phyloP scores from a whole-genome alignment of 225 moss, liverwort and hornwort genomes.

The Sphagnum tenellum region DNA sequence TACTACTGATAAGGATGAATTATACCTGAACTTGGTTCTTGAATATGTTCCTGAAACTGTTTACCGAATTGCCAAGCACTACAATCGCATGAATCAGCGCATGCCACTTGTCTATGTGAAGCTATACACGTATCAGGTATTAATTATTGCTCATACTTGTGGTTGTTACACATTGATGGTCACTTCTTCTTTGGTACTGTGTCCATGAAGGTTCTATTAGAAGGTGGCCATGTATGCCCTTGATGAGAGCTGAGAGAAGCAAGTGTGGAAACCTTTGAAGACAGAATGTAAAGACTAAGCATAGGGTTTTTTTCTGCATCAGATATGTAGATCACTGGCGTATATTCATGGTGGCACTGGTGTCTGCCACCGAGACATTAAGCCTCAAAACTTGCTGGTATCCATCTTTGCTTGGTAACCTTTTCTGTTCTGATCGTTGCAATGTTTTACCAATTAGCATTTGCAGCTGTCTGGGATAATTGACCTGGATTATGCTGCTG shows the following conservation, averaged over 20 bases:
- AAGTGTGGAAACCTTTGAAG: too few relatives aligned
- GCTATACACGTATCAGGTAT: slow-evolving; percentile 55
- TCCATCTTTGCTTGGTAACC: background rate
- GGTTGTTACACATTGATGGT: too few relatives aligned
- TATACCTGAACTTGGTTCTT: slow-evolving; percentile 63
- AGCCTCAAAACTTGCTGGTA: slow-evolving; percentile 63
- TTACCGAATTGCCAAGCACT: slow-evolving; percentile 58
- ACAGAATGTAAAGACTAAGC: too few relatives aligned
- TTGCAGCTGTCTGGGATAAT: too few relatives aligned
- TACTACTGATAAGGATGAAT: slow-evolving; percentile 66
- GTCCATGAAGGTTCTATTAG: too few relatives aligned
- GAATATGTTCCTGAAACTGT: slow-evolving; percentile 64
- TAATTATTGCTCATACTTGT: too few relatives aligned
- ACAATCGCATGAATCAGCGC: slow-evolving; percentile 56
- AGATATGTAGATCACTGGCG: slow-evolving; percentile 61
- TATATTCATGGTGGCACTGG: slow-evolving; percentile 60
- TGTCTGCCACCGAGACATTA: slow-evolving; percentile 64
- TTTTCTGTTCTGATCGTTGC: too few relatives aligned
- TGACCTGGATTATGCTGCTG: too few relatives aligned
- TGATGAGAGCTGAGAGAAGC: too few relatives aligned
- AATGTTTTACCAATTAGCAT: too few relatives aligned
- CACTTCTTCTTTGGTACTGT: too few relatives aligned
- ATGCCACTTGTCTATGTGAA: slow-evolving; percentile 67
- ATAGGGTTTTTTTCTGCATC: background rate
- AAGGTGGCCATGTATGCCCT: too few relatives aligned